Evolutionary conservation across 352 stramenopile genomes (phyloP).

Genomic region (Elongisporangium prolatum): DNA sequence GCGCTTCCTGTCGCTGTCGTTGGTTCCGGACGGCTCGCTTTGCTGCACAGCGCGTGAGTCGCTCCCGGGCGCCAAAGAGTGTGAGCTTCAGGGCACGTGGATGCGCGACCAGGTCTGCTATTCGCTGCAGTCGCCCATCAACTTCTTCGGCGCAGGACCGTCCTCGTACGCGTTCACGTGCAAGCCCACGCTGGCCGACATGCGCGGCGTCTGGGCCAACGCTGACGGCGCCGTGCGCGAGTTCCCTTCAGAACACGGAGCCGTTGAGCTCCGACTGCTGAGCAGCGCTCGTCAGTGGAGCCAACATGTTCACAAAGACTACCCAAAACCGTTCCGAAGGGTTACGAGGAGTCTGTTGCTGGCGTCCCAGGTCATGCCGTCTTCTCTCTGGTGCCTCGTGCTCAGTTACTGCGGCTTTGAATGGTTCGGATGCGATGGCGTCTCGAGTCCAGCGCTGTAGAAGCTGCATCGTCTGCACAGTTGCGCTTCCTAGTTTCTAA

Average conservation of each 20-base stretch:
- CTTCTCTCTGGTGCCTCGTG: slow-evolving; percentile 41
- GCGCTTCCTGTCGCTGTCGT: slow-evolving; percentile 28
- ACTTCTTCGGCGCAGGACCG: slow-evolving; percentile 23
- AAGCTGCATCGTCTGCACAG: too few relatives aligned
- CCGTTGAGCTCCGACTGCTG: slow-evolving; percentile 30
- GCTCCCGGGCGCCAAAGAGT: slow-evolving; percentile 38
- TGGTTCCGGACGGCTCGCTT: slow-evolving; percentile 35
- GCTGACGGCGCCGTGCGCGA: slow-evolving; percentile 14
- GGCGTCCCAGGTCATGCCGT: slow-evolving; percentile 25
- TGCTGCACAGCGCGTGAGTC: slow-evolving; percentile 40
- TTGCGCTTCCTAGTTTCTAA: background rate
- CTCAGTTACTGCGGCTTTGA: slow-evolving; percentile 50
- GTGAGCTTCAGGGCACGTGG: slow-evolving; percentile 42
- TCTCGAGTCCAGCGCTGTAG: too few relatives aligned
- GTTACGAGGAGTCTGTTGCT: slow-evolving; percentile 33
- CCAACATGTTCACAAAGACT: slow-evolving; percentile 34
- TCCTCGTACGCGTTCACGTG: background rate
- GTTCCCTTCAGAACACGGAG: slow-evolving; percentile 18
- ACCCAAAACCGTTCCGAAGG: slow-evolving; percentile 26
- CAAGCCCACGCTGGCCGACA: slow-evolving; percentile 22
- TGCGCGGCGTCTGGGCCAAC: slow-evolving; percentile 55
- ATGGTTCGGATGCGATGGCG: slow-evolving; percentile 39
- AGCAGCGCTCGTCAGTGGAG: slow-evolving; percentile 31
- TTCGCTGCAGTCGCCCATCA: slow-evolving; percentile 46
- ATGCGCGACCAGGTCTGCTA: slow-evolving; percentile 34